Conservation (phyloP, 306 rosid species). For the Neltuma alba region DNA sequence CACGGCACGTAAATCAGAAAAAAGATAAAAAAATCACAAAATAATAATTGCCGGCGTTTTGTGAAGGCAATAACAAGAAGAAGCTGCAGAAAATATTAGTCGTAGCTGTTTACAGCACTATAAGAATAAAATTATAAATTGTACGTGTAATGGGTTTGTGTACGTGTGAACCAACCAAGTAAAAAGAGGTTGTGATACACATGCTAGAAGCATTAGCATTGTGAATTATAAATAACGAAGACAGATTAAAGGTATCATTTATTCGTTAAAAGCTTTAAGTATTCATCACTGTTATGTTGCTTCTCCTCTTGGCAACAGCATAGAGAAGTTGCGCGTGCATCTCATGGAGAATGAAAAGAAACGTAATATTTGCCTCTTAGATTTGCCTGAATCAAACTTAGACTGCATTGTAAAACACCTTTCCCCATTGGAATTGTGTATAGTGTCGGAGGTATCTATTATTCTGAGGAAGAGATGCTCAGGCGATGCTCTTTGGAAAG, state of each 20-base stretch:
- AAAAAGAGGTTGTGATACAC: no score
- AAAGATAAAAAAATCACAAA: background rate
- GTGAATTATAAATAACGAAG: no score
- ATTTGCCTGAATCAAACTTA: constrained; percentile 65
- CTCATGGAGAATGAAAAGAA: constrained; percentile 40
- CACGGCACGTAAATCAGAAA: background rate
- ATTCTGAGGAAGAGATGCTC: constrained; percentile 55
- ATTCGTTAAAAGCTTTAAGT: background rate
- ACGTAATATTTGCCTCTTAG: constrained; percentile 44
- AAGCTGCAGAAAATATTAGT: no score
- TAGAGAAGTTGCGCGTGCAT: constrained; percentile 17
- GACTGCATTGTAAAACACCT: constrained; percentile 65
- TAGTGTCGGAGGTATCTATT: constrained; percentile 53
- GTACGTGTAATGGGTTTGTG: no score
- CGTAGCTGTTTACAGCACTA: no score
- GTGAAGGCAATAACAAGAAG: background rate
- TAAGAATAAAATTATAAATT: no score
- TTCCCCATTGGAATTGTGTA: constrained; percentile 61
- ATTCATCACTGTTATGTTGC: background rate
- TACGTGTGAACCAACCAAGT: no score
- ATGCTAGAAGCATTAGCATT: no score
- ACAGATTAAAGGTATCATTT: background rate
- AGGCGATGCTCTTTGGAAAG: constrained; percentile 66
- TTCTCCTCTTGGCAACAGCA: background rate
- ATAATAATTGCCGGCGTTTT: background rate